Percentiles rank a stretch among this genome's conserved stretches.
These are phyloP conservation scores for Wickerhamiella cacticola DNA, from an alignment of 805 yeast genomes.

Conservation along the genomic window DNA sequence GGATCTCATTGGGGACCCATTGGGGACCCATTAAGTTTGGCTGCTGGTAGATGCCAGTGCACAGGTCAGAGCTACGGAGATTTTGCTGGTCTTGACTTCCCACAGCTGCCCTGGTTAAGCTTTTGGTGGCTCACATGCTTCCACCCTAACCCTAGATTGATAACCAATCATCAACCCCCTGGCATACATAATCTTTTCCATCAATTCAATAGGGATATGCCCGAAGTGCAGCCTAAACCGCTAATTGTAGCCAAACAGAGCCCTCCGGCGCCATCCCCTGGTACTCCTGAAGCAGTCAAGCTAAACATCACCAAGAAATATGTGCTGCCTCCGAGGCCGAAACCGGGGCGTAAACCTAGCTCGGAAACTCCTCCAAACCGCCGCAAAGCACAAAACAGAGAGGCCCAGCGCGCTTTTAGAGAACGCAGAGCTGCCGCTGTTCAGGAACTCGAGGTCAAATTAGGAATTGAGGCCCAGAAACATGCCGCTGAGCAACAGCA, in stretches of 20 bases:
- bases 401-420: conserved; percentile 71
- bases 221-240: conserved; percentile 9
- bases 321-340: conserved; percentile 78
- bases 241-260: conserved; percentile 7
- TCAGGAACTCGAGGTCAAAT: conserved; percentile 65
- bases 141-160: conserved; percentile 8
- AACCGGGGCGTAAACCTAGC: conserved; percentile 47
- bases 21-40: too few relatives aligned
- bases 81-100: too few relatives aligned
- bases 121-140: too few relatives aligned
- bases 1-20: too few relatives aligned
- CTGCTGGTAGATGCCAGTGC: too few relatives aligned
- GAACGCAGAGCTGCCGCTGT: conserved; percentile 60
- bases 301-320: conserved; percentile 57
- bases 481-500: conserved; percentile 61
- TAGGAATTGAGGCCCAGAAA: conserved; percentile 76
- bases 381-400: conserved; percentile 48
- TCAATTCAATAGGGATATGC: conserved; percentile 12
- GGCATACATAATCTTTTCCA: conserved; percentile 20
- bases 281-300: conserved; percentile 11
- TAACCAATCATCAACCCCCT: conserved; percentile 12
- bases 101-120: too few relatives aligned
- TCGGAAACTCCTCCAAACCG: conserved; percentile 66
- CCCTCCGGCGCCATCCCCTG: conserved; percentile 5
- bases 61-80: too few relatives aligned